Base-by-base conservation (phyloP, 371 early-diverging fungal genomes). In the Sporodiniella umbellata region DNA sequence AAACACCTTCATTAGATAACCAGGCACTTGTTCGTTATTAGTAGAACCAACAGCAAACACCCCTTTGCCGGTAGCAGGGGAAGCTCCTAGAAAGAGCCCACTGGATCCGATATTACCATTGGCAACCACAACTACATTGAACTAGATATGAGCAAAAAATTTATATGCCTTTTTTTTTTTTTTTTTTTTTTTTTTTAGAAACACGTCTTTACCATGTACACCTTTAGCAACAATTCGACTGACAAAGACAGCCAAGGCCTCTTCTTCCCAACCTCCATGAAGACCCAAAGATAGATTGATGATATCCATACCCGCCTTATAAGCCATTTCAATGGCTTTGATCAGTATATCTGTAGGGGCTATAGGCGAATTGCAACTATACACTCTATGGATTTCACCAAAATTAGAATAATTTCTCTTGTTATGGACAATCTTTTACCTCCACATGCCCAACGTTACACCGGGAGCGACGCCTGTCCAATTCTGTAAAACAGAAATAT, bases 1-100 rank as follows among this genome's bases (percentile, higher is more conserved):
- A 5, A 18, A 15, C 17, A 63, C 25, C 30, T 50, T 51, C 2
- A 66, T 25, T 11, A 54, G 22, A 37, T 48, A 66, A 7, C 59
- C 67, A 30, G 53, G 57, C 12, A 58, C 62, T 26, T 63, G 54
- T 14, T 40, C 15, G 45, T 73, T 84, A 40, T 83, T 80, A 21
- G 82, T 74, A 0, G 90, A 81, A 10, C 84, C 89, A 5, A 86
- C 89, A 12, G 80, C 64, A 37, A 85, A 79, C 8, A 80, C 79
- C 14, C 70, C 66, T 19, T 53, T 50, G 2, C 77, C 81, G 11
- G 82, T 62, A 19, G 82, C 83, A 8, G 90, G 89, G 7, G 85
- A 59, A 2, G 70, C 62, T 4, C 72, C 69, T 24, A 77, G 58
- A 49, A 70, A 84, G 14, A 86, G 56, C 2, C 93, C 93, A 7